phyloP scores from a whole-genome alignment of 2,329 filamentous ascomycete species.

The Aaosphaeria pasadenensis region DNA sequence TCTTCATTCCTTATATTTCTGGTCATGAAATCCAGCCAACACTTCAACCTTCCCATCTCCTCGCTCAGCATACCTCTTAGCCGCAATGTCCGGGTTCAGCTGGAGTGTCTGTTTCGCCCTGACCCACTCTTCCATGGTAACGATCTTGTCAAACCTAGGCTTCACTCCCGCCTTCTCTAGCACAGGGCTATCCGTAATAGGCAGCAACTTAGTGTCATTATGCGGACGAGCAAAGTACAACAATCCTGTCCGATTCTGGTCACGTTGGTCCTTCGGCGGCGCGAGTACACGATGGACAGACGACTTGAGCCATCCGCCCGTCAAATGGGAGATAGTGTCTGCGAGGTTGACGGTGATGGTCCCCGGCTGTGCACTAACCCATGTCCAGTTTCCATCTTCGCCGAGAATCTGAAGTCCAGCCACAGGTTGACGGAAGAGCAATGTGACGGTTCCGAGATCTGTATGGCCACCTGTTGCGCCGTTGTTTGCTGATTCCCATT shows the following conservation, averaged over 20 bases:
- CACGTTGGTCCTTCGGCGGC: conserved; percentile 48
- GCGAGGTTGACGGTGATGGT: conserved; percentile 43
- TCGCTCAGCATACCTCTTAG: conserved; percentile 18
- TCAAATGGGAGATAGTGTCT: conserved; percentile 40
- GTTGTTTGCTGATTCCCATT: conserved; percentile 41
- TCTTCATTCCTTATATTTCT: conserved; percentile 18
- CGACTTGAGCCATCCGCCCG: conserved; percentile 45
- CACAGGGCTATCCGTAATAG: conserved; percentile 37
- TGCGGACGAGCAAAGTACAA: conserved; percentile 50
- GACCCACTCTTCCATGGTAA: conserved; percentile 48
- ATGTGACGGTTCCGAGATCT: conserved; percentile 55
- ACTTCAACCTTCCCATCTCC: conserved; percentile 21
- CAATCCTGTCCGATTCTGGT: conserved; percentile 49
- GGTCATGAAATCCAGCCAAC: conserved; percentile 18
- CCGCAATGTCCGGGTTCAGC: conserved; percentile 16
- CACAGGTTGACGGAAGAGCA: conserved; percentile 59
- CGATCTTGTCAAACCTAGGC: conserved; percentile 37
- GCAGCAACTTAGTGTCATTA: conserved; percentile 37
- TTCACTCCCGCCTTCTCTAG: conserved; percentile 32
- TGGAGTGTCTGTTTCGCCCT: conserved; percentile 35
- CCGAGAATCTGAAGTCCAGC: conserved; percentile 54
- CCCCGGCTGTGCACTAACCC: conserved; percentile 39
- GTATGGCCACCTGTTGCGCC: conserved; percentile 54
- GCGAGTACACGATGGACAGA: conserved; percentile 50
- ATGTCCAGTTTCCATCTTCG: conserved; percentile 41